Evolutionary conservation across 2,329 filamentous ascomycete genomes (phyloP), one percentile per base, ranked within the genome.

Genomic region (Diaporthe sp.): DNA sequence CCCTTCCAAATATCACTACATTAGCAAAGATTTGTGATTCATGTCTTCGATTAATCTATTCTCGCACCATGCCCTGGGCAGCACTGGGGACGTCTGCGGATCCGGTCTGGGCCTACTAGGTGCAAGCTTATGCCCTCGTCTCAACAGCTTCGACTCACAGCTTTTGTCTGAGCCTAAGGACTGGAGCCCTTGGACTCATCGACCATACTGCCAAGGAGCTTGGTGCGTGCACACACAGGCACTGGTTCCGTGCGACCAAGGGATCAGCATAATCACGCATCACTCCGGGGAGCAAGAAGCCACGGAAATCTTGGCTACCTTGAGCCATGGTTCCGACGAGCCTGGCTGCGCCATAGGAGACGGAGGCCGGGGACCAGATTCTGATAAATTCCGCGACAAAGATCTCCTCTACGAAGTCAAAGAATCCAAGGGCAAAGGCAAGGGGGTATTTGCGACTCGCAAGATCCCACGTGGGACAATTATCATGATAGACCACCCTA

Each of bases 261-360:
- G 62, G 12, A 68, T 68, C 46, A 68, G 62, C 31, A 53, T 68
- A 28, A 68, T 68, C 62, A 68, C 62, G 31, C 62, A 68, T 10
- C 62, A 31, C 10, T 68, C 62, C 1, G 46, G 46, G 4, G 44
- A 68, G 44, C 31, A 68, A 9, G 62, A 68, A 25, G 62, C 62
- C 22, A 22, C 28, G 12, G 46, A 19, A 17, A 37, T 22, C 19
- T 31, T 68, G 19, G 62, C 10, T 17, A 17, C 19, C 13, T 6
- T 68, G 31, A 31, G 62, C 31, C 28, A 37, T 10, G 28, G 17
- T 9, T n/a, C 4, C 10, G 62, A 68, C 28, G 44, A 25, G 44
- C 4, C 60, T 62, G 19, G 17, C 60, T 62, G 60, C 25, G 39
- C 60, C 17, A 22, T 46, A 17, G 19, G 15, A 31, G 60, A 15